Evolutionary conservation across 2,329 filamentous ascomycete genomes (phyloP).

Genomic region (Diplodia corticola): DNA sequence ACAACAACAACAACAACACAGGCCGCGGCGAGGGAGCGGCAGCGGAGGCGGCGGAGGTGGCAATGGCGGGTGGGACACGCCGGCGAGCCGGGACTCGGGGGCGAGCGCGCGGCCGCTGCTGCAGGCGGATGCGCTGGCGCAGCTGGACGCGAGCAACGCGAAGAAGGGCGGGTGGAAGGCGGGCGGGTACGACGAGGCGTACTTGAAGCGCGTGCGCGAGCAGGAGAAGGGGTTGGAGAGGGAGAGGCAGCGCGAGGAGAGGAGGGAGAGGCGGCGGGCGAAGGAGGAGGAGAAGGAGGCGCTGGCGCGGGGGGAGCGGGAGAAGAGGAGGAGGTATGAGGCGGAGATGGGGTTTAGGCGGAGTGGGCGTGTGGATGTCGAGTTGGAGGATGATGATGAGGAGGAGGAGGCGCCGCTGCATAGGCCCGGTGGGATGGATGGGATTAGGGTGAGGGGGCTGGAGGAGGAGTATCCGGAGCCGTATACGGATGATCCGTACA

Average conservation of each 20-base stretch:
- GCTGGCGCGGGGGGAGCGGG: constrained; percentile 35
- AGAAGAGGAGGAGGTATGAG: constrained; percentile 42
- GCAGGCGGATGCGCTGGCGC: constrained; percentile 62
- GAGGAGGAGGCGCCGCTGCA: constrained; percentile 23
- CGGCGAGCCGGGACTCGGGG: constrained; percentile 29
- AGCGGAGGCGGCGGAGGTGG: neutral
- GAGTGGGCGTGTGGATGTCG: constrained; percentile 31
- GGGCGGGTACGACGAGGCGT: constrained; percentile 44
- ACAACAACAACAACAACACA: neutral
- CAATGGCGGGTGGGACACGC: neutral
- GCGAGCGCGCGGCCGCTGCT: constrained; percentile 39
- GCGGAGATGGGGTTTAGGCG: constrained; percentile 23
- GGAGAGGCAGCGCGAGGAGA: constrained; percentile 37
- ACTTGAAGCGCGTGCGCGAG: constrained; percentile 39
- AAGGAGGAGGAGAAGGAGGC: constrained; percentile 31
- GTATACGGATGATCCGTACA: constrained; percentile 20
- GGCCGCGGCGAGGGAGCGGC: neutral
- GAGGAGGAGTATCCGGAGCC: constrained; percentile 6
- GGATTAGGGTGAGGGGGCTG: constrained; percentile 18
- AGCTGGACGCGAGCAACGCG: constrained; percentile 64
- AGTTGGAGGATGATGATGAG: constrained; percentile 28
- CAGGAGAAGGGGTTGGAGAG: constrained; percentile 40
- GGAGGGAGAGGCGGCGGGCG: constrained; percentile 33
- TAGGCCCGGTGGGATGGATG: constrained; percentile 24
- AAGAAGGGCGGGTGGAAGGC: constrained; percentile 52